Evolutionary conservation across 2,329 filamentous ascomycete species (phyloP), one percentile per base, ranked within the genome.

Genomic region (Epichloe sylvatica): DNA sequence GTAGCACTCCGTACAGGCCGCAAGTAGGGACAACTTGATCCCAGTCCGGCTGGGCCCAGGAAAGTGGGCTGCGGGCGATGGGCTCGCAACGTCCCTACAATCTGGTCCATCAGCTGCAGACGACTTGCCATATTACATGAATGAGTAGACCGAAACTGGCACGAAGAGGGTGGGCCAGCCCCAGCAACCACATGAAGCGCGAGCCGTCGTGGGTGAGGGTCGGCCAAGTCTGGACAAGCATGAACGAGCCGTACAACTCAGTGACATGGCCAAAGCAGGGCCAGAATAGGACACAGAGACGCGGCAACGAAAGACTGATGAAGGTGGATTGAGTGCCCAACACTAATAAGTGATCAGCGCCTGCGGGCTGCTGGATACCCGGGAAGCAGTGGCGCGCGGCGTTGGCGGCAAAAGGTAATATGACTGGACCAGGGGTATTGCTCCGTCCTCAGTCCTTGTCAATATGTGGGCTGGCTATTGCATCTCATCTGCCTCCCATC

Each of bases 321-420:
- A n/a, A 51, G 46, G 50, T 36, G 34, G 43, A 42, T 51, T 30
- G 25, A 30, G 25, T 30, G 25, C 7, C 46, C 46, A 25, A 43
- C 43, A 43, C 50, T 35, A 46, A 37, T 35, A 46, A 37, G 8
- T 49, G 42, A 42, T 45, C 46, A 43, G 50, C 43, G 46, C 41
- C 33, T 38, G 46, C 50, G 42, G 45, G 36, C 39, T 46, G 42
- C 41, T 48, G 49, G 46, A 42, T 51, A 45, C 46, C 49, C 36
- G 49, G 49, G 45, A 47, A 37, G 45, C 39, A 37, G 50, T 38
- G 19, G 41, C 39, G 40, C 21, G 47, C 39, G 40, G 33, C 40
- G 13, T 21, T 39, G 47, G 25, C 41, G 41, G 50, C 50, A 46
- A 35, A 42, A 42, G 41, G 50, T 36, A 45, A 17, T n/a, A 45